A percentile compares a stretch with the other conserved stretches of the same genome.
Conservation (phyloP, 805 yeast genomes). For the Ogataea trehaloabstinens region DNA sequence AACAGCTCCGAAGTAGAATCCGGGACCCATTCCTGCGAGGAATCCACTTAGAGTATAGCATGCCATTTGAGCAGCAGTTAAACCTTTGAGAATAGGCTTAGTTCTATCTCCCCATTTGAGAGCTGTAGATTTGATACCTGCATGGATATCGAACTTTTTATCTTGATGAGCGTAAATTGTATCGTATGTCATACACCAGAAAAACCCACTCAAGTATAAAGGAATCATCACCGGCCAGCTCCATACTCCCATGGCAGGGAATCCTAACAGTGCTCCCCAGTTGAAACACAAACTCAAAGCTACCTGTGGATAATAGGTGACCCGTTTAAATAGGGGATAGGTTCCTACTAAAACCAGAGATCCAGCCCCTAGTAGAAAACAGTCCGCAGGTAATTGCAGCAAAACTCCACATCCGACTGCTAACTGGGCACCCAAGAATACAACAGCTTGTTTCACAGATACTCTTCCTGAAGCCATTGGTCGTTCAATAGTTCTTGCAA, state of each 20-base stretch:
- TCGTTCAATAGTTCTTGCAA: constrained; percentile 81
- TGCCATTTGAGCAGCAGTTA: constrained; percentile 67
- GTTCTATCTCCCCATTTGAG: constrained; percentile 87
- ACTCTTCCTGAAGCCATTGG: constrained; percentile 93
- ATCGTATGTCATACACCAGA: constrained; percentile 96
- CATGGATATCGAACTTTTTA: constrained; percentile 78
- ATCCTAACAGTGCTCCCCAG: constrained; percentile 94
- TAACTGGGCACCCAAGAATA: constrained; percentile 72
- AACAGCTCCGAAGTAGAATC: constrained; percentile 65
- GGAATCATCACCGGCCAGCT: constrained; percentile 75
- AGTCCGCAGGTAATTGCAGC: constrained; percentile 69
- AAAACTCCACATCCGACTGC: constrained; percentile 70
- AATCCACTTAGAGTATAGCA: constrained; percentile 66
- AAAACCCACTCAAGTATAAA: constrained; percentile 68
- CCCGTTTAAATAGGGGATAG: constrained; percentile 90
- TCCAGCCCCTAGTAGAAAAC: constrained; percentile 79
- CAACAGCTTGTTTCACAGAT: constrained; percentile 61
- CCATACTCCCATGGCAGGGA: constrained; percentile 93
- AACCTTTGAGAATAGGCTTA: constrained; percentile 61
- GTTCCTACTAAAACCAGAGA: constrained; percentile 78
- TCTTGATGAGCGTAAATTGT: constrained; percentile 98
- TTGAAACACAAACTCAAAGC: constrained; percentile 78
- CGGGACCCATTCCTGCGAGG: constrained; percentile 82
- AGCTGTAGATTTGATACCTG: constrained; percentile 95
- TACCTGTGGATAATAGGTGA: constrained; percentile 93